A percentile compares a stretch with the other conserved stretches of the same genome.
phyloP scores from a whole-genome alignment of 129 eudicot species.

The Sambucus nigra region DNA sequence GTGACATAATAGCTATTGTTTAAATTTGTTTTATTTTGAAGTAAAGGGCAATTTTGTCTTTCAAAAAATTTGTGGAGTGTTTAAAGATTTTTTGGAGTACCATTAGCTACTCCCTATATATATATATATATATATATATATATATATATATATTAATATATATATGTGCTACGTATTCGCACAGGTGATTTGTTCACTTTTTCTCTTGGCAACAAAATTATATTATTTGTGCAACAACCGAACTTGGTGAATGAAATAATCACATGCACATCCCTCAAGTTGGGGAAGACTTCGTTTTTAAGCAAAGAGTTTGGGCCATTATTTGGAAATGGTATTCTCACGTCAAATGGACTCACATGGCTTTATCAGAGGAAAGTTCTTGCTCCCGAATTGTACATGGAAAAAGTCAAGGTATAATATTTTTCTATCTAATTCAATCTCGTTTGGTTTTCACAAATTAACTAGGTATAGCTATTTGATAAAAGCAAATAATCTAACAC shows the following conservation, averaged over 20 bases:
- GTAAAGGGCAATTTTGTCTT: too few species aligned
- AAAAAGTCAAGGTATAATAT: neutral
- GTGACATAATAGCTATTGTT: too few species aligned
- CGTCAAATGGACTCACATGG: neutral
- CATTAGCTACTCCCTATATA: too few species aligned
- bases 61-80: too few species aligned
- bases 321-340: neutral
- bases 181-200: neutral
- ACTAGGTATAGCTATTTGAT: too few species aligned
- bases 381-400: constrained; percentile 1
- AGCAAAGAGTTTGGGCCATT: neutral
- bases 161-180: too few species aligned
- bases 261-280: neutral
- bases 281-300: neutral
- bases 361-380: neutral
- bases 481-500: neutral
- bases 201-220: neutral
- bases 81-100: too few species aligned
- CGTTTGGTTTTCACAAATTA: too few species aligned
- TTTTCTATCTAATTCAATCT: neutral
- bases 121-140: too few species aligned
- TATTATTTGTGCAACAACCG: neutral
- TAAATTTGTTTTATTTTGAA: too few species aligned
- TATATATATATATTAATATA: too few species aligned
- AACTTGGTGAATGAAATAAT: constrained; percentile 1